A percentile compares a stretch with the other conserved stretches of the same genome.
phyloP scores from a whole-genome alignment of 1,284 basidiomycete genomes.

The Trichosporon sp. region DNA sequence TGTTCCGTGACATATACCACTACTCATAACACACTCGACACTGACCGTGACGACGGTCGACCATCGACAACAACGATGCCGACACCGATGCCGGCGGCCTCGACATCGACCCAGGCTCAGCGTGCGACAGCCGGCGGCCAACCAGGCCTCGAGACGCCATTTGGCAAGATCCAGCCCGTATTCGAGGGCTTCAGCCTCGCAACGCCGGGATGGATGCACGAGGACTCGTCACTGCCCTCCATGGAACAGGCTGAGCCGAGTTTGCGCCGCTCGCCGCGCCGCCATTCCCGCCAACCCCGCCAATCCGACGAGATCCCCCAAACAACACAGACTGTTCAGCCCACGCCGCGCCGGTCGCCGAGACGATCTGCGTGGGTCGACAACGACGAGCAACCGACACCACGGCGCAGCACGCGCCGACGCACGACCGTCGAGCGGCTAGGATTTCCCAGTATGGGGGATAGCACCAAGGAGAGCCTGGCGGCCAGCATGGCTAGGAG shows the following conservation, averaged over 20 bases:
- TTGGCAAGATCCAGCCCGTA: conserved; percentile 11
- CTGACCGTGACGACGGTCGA: background rate
- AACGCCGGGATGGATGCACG: conserved; percentile 2
- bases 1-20: background rate
- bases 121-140: background rate
- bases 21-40: background rate
- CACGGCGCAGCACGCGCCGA: background rate
- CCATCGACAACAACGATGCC: background rate
- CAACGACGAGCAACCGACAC: background rate
- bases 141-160: conserved; percentile 6
- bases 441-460: background rate
- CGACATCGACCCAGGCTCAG: background rate
- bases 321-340: background rate
- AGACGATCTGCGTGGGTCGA: background rate
- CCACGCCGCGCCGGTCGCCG: background rate
- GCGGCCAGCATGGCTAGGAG: background rate
- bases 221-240: background rate
- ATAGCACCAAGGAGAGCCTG: background rate
- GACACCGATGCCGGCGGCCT: background rate
- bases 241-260: background rate
- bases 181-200: conserved; percentile 17
- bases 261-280: background rate
- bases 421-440: background rate
- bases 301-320: no score
- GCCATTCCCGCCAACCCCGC: background rate